Base-by-base conservation (phyloP, 1,139 yeast species). In the Magnusiomyces sp. region DNA sequence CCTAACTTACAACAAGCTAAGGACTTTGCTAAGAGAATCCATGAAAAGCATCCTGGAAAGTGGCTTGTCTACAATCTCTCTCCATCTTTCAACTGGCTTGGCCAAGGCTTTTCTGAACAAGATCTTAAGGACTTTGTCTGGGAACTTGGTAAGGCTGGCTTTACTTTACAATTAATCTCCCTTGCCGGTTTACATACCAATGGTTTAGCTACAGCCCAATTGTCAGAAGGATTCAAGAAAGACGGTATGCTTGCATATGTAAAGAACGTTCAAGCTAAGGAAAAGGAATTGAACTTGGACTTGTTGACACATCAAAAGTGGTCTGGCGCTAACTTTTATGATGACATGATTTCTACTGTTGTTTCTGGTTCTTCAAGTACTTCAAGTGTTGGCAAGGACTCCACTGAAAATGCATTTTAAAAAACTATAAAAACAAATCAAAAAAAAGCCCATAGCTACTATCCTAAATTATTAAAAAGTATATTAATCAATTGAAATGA, bases 201-300 rank as follows among this genome's bases (percentile, higher is more conserved):
- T 56, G 82, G 78, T 0, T 63, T 74, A 43, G 71, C 77, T 2
- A 75, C 77, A 38, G 68, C 75, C 74, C 69, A 76, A 51, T 64
- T 77, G 41, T 74, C 78, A 19, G 62, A 67, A 37, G 66, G 65
- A n/a, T 77, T 75, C 64, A 70, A 68, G 55, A 58, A 63, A 1
- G 70, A 74, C 6, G 82, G 82, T 4, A 78, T 77, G 82, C 66
- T 69, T 58, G 80, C 81, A 0, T 77, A 77, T 58, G 80, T 77
- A 16, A 75, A 75, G 19, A 58, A 71, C 42, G 76, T 77, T 2
- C 82, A 77, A 61, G 61, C 62, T 31, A 64, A 65, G 52, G 81
- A 78, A 58, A 70, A 68, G 58, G 71, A 64, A 16, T 53, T 67
- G 11, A 69, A 70, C 1, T 74, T 80, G 55, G 82, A 77, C 57